Base-by-base conservation (phyloP, 2,329 filamentous ascomycete genomes). In the Phoma sp. region DNA sequence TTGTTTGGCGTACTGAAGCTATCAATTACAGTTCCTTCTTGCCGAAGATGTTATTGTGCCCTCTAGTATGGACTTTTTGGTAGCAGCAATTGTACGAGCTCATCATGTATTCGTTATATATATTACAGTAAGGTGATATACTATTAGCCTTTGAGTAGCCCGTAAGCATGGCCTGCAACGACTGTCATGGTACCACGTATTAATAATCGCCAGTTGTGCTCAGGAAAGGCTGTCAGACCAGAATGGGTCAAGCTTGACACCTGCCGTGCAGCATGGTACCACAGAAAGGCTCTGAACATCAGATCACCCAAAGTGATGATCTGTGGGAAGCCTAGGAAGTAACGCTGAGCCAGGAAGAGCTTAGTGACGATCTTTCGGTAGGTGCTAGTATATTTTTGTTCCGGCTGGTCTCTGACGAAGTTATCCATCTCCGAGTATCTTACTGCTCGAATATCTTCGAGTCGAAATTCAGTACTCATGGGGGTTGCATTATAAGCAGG, bases 241-340 rank as follows among this genome's bases (percentile, higher is more conserved):
- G 8, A 29, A 23, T 3, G 36, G 36, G 18, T 23, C 9, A 36
- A 30, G 22, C 18, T 23, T 11, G 29, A 45, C 18, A 47, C 13
- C 24, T 56, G 47, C 23, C 9, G 11, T 52, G 60, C 58, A 68
- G 71, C 49, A 62, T 57, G 4, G 62, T 57, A 55, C 40, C 63
- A 68, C 82, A 86, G 22, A 79, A 82, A 1, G 88, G 91, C 0
- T 79, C 84, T 45, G 87, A 95, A 61, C 80, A 87, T 40, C 85
- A 89, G 1, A 84, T 97, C 44, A 83, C 86, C 58, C 90, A 89
- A 67, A 88, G 96, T 61, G 85, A 79, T 52, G 14, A 76, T 32
- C 3, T 69, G 69, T 5, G 72, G 64, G 6, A 77, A 67, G 1
- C 77, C 77, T 5, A 76, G 62, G 3, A 68, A 65, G 23, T 75